These are phyloP conservation scores for Aquilaria malaccensis DNA, from an alignment of 345 rosid genomes.

Conservation along the genomic window DNA sequence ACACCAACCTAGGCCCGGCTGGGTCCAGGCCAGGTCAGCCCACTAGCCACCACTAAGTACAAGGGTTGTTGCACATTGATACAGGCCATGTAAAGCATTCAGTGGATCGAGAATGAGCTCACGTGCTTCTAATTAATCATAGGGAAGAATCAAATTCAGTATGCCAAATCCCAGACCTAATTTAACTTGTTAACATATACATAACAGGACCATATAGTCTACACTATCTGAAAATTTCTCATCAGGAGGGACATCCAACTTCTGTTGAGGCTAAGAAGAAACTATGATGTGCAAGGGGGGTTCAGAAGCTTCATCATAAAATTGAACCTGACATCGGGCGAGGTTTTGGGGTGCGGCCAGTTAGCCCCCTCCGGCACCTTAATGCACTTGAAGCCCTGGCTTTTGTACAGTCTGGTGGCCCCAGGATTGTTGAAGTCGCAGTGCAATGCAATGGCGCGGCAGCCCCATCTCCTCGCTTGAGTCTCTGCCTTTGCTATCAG, in stretches of 20 bases:
- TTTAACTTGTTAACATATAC: too few species aligned
- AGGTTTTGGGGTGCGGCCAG: conserved; percentile 73
- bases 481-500: conserved; percentile 82
- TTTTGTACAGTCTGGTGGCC: conserved; percentile 66
- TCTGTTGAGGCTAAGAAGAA: conserved; percentile 5
- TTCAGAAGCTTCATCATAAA: conserved; percentile 93
- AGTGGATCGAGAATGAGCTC: too few species aligned
- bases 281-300: conserved; percentile 19
- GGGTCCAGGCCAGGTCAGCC: too few species aligned
- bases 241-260: neutral
- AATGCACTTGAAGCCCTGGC: conserved; percentile 63
- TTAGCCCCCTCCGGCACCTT: conserved; percentile 76
- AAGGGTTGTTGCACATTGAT: too few species aligned
- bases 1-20: too few species aligned
- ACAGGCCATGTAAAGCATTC: too few species aligned
- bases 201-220: too few species aligned
- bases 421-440: conserved; percentile 69
- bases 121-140: too few species aligned
- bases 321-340: conserved; percentile 54
- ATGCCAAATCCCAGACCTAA: too few species aligned
- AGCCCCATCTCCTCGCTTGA: conserved; percentile 80
- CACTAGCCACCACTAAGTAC: too few species aligned
- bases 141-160: too few species aligned
- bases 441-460: conserved; percentile 76
- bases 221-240: too few species aligned